Evolutionary conservation across 2,329 filamentous ascomycete species (phyloP).

Genomic region (Aspergillus pseudonomiae): DNA sequence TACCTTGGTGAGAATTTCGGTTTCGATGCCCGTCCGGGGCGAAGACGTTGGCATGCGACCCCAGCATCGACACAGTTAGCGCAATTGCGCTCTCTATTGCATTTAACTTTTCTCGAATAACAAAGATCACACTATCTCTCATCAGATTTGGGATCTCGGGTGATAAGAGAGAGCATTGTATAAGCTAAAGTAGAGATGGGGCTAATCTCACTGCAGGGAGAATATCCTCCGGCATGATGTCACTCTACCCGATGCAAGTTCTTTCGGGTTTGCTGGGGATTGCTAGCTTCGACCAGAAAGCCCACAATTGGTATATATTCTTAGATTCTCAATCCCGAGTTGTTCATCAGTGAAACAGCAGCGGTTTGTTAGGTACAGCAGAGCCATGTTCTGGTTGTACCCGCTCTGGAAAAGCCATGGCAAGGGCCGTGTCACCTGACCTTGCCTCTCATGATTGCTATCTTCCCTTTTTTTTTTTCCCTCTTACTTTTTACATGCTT

Average conservation of each 20-base stretch:
- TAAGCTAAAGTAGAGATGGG: background rate
- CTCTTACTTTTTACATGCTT: background rate
- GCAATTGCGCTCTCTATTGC: conserved; percentile 27
- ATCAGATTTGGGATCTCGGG: background rate
- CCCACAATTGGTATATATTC: rapidly evolving
- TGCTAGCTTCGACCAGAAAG: background rate
- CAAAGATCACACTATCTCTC: conserved; percentile 27
- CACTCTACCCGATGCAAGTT: background rate
- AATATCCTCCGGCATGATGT: background rate
- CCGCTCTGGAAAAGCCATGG: background rate
- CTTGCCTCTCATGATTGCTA: background rate
- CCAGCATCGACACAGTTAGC: conserved; percentile 30
- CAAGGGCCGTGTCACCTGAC: background rate
- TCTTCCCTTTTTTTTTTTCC: background rate
- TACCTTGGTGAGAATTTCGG: conserved; percentile 17
- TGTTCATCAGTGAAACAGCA: background rate
- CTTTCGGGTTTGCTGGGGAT: background rate
- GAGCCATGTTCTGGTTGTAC: background rate
- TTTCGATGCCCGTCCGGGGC: conserved; percentile 17
- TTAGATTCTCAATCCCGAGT: background rate
- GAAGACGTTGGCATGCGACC: conserved; percentile 24
- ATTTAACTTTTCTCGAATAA: conserved; percentile 32
- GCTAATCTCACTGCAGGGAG: conserved; percentile 23
- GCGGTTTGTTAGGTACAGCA: background rate
- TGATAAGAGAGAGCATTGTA: background rate